Evolutionary conservation across 306 rosid genomes (phyloP).

Genomic region (Prunus armeniaca): DNA sequence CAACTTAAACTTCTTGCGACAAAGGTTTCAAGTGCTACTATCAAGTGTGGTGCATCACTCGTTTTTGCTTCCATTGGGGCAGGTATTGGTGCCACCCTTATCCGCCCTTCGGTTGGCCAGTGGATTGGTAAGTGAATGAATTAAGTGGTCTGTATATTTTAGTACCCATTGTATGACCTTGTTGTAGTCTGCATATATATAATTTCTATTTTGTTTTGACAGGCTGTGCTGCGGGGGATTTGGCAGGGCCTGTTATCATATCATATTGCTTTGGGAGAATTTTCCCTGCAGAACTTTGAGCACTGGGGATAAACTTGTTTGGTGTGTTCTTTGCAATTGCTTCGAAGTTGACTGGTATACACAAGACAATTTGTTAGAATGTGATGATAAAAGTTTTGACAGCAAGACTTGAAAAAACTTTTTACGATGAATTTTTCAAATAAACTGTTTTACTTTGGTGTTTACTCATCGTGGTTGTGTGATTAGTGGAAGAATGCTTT

Average conservation of each 20-base stretch:
- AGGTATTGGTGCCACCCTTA: conserved; percentile 66
- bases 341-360: conserved; percentile 19
- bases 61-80: conserved; percentile 81
- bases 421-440: not conserved
- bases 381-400: conserved; percentile 5
- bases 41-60: conserved; percentile 62
- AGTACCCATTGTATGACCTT: not conserved
- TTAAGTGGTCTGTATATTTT: not conserved
- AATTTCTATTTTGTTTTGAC: conserved; percentile 9
- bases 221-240: conserved; percentile 80
- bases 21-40: conserved; percentile 47
- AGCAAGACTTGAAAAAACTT: conserved; percentile 5
- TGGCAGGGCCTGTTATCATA: conserved; percentile 70
- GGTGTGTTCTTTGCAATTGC: conserved; percentile 19
- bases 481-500: not conserved
- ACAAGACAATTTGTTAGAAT: conserved; percentile 1
- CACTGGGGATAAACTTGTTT: conserved; percentile 11
- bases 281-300: conserved; percentile 39
- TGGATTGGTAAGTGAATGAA: conserved; percentile 66
- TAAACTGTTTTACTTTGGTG: not conserved
- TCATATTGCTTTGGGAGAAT: conserved; percentile 36
- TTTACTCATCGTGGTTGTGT: not conserved
- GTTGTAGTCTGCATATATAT: not conserved
- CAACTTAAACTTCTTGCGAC: conserved; percentile 35
- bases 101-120: conserved; percentile 69